Percentiles rank a stretch among this genome's conserved stretches.
phyloP scores from a whole-genome alignment of 1,284 basidiomycete genomes.

The Ustilago crameri region DNA sequence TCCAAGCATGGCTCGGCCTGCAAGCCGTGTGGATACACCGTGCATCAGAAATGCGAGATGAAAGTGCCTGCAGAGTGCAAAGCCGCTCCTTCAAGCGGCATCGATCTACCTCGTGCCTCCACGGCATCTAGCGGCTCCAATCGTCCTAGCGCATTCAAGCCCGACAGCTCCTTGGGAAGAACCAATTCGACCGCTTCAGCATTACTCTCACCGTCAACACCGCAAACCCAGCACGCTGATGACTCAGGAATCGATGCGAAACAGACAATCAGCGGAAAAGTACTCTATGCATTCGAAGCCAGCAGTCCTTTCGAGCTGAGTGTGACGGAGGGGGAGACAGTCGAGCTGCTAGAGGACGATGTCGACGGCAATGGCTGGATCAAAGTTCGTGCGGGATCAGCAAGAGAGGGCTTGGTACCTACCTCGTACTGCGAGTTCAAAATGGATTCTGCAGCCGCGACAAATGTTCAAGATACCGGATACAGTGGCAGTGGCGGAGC shows the following conservation, averaged over 20 bases:
- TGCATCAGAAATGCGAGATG: constrained; percentile 59
- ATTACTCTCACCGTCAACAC: background rate
- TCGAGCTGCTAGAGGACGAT: constrained; percentile 52
- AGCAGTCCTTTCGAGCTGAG: constrained; percentile 52
- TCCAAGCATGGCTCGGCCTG: constrained; percentile 52
- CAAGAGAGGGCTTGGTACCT: constrained; percentile 46
- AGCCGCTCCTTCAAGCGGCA: constrained; percentile 18
- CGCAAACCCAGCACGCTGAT: background rate
- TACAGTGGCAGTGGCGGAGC: background rate
- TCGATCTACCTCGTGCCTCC: background rate
- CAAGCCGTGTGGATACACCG: constrained; percentile 57
- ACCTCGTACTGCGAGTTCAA: constrained; percentile 47
- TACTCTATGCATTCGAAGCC: constrained; percentile 50
- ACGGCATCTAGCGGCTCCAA: constrained; percentile 8
- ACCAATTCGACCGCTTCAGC: constrained; percentile 4
- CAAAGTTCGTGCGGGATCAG: constrained; percentile 30
- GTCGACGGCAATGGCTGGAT: constrained; percentile 51
- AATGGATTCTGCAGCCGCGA: background rate
- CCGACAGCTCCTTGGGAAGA: background rate
- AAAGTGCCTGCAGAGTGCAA: constrained; percentile 58
- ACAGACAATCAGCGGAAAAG: constrained; percentile 10
- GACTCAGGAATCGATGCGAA: background rate
- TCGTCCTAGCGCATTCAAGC: constrained; percentile 15
- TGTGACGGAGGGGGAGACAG: constrained; percentile 44
- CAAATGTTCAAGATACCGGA: constrained; percentile 7